Evolutionary conservation across 257 asterid genomes (phyloP), one percentile per base, ranked within the genome.

Genomic region (Solanum microdontum): DNA sequence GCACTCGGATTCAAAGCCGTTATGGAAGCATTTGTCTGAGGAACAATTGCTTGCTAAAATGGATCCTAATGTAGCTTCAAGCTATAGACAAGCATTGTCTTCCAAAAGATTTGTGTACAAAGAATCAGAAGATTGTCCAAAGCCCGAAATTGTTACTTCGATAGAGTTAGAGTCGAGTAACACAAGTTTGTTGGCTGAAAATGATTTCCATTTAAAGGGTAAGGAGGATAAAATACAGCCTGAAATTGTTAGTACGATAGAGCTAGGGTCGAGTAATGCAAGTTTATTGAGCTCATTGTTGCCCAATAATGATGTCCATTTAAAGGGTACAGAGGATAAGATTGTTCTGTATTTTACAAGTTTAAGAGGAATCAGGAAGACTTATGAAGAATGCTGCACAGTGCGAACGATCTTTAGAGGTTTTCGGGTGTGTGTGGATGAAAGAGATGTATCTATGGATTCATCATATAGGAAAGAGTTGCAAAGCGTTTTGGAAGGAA

Each of bases 291-390:
- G 83, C 84, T 58, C 66, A 34, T 21, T 87, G 72, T 90, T 88
- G 39, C 84, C 90, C 30, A 84, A 75, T 21, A 66, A 85, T 68
- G 89, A 90, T 77, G 11, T 30, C 40, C 73, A 30, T 9, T 33
- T 62, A 87, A 87, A 34, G 2, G 98, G 98, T 21, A 93, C 99
- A 10, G 98, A 94, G 93, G 98, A 97, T 87, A 93, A 98, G 84
- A 98, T 95, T n/a, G 98, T 96, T 14, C 88, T 96, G 26, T 94
- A 94, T 93, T 93, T 91, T 92, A 97, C 99, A 72, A 96, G 98
- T 92, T 94, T 96, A 86, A 92, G 98, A 2, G 99, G 99, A 7
- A 92, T 96, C 10, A 91, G 99, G 7, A 92, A 89, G 62, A 96
- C 99, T 6, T 94, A 94, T 55, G 92, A 94, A 86, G 99, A 96